Base-by-base conservation (phyloP, 306 rosid species). In the Gillenia trifoliata region DNA sequence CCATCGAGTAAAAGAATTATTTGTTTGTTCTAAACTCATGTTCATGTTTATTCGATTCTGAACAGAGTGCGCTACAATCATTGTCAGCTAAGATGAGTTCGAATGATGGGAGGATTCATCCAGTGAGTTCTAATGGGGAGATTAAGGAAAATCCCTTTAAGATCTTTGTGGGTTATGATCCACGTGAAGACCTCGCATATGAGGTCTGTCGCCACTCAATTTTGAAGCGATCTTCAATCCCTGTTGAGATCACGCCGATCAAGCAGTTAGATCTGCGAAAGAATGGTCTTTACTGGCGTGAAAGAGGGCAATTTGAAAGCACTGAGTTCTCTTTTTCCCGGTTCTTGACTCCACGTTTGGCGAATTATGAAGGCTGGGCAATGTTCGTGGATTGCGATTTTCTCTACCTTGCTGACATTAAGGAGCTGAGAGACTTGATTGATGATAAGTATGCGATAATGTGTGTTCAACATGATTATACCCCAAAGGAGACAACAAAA, bases 141-240 rank as follows among this genome's bases (percentile, higher is more conserved):
- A 26, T 73, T 17, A 60, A 45, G 72, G 59, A 73, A 34, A 60
- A 60, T n/a, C 68, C 76, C 30, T 20, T 73, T 3, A 59, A 73
- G 59, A 73, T 73, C 68, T 73, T 73, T 29, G 76, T 73, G 76
- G 76, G 76, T 59, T 73, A 73, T 25, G 76, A 73, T 73, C 59
- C 76, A 3, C 76, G 76, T 28, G 76, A 73, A 41, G 76, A 73
- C 60, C 76, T 73, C 3, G 76, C 76, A 11, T 73, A 60, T 12
- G 68, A 73, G 50, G 76, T 73, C 41, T 73, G 76, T 28, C 11
- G 76, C 59, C 57, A 73, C 45, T 73, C 76, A 20, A 73, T 73
- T 26, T 60, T 28, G 68, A 73, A 73, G 34, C 68, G 31, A 4
- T 59, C 76, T 20, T 73, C 76, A 41, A 60, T 73, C 59, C 76